Evolutionary conservation across 208 protist genomes (phyloP).

Genomic region (Trypanosoma cruzi): DNA sequence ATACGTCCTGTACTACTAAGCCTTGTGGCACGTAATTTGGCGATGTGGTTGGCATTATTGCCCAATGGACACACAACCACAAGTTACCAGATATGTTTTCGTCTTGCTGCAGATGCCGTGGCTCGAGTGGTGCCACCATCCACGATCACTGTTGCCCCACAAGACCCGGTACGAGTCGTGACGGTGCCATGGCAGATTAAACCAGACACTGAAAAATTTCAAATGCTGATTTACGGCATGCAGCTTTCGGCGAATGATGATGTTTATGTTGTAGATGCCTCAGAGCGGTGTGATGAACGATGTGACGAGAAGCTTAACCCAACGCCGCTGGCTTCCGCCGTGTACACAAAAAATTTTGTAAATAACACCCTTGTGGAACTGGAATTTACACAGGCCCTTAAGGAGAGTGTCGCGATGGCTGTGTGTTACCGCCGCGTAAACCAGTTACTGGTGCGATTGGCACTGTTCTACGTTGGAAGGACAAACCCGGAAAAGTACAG

Average conservation of each 20-base stretch:
- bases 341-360: slow-evolving; percentile 46
- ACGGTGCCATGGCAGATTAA: slow-evolving; percentile 59
- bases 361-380: slow-evolving; percentile 52
- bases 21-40: background rate
- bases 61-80: slow-evolving; percentile 29
- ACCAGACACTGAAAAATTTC: slow-evolving; percentile 40
- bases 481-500: slow-evolving; percentile 75
- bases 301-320: slow-evolving; percentile 62
- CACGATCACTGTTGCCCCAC: slow-evolving; percentile 28
- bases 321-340: slow-evolving; percentile 32
- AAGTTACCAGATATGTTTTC: slow-evolving; percentile 72
- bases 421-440: slow-evolving; percentile 83
- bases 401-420: slow-evolving; percentile 38
- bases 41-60: slow-evolving; percentile 60
- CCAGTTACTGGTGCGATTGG: slow-evolving; percentile 54
- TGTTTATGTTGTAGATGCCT: slow-evolving; percentile 57
- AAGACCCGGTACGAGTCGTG: slow-evolving; percentile 50
- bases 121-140: slow-evolving; percentile 40
- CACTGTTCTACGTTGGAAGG: slow-evolving; percentile 49
- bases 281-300: slow-evolving; percentile 66
- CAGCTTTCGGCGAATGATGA: slow-evolving; percentile 48
- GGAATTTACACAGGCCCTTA: slow-evolving; percentile 28
- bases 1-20: slow-evolving; percentile 11
- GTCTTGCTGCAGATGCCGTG: slow-evolving; percentile 44
- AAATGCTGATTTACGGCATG: slow-evolving; percentile 57